Evolutionary conservation across 371 early-diverging fungal genomes (phyloP).

Genomic region (Chytridium lagenaria): DNA sequence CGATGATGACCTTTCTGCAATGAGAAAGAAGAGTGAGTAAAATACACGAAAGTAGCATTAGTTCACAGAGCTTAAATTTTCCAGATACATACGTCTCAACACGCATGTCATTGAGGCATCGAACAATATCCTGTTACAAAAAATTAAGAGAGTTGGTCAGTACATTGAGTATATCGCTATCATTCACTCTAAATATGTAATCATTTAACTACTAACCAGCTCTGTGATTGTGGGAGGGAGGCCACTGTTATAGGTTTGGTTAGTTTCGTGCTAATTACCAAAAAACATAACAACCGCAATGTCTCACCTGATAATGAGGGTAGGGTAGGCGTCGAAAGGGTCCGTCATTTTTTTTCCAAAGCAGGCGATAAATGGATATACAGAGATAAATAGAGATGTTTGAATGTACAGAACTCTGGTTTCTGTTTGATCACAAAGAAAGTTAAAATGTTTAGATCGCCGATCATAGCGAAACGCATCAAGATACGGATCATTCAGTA

Average conservation of each 20-base stretch:
- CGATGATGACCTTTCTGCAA: constrained; percentile 41
- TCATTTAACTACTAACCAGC: constrained; percentile 21
- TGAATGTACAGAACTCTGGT: no score
- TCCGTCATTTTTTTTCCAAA: constrained; percentile 28
- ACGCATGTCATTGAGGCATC: constrained; percentile 45
- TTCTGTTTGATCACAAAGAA: no score
- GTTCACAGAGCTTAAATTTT: not conserved
- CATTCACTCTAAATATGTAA: not conserved
- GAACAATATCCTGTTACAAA: constrained; percentile 38
- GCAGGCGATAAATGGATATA: no score
- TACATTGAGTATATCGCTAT: not conserved
- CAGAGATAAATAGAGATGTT: no score
- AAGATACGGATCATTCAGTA: no score
- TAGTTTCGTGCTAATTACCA: not conserved
- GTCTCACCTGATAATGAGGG: constrained; percentile 42
- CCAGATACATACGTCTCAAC: constrained; percentile 34
- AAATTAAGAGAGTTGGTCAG: no score
- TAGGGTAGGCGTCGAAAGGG: constrained; percentile 46
- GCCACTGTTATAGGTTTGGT: constrained; percentile 29
- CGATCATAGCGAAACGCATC: no score
- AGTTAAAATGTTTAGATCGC: no score
- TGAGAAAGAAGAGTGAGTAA: not conserved
- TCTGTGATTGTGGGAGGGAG: constrained; percentile 47
- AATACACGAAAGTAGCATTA: not conserved
- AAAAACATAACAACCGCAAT: not conserved